Evolutionary conservation across 805 yeast species (phyloP), one percentile per base, ranked within the genome.

Genomic region (Alloascoidea africana): DNA sequence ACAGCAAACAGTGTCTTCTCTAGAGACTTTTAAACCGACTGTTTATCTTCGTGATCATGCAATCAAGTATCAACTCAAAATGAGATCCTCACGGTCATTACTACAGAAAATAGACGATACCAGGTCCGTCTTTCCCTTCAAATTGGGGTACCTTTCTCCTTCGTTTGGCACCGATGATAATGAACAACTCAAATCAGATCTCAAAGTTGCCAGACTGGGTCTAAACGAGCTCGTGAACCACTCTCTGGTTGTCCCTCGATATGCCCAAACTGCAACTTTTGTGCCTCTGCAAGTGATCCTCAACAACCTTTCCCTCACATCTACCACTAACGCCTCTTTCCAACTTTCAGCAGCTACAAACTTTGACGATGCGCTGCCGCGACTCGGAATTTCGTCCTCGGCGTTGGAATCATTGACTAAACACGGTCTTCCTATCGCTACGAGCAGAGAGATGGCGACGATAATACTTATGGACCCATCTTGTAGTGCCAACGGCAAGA

Each of bases 81-180:
- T 89, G 48, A 76, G 70, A 53, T 66, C 83, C 16, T 68, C 94
- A 5, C 73, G 94, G 56, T 69, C 67, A 43, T 65, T 86, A 39
- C 65, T 87, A 46, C 65, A 73, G 23, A 70, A 70, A 42, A 71
- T 84, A 46, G 95, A 86, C 58, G 73, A 70, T 46, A 63, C 70
- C 36, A 66, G 72, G 47, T 82, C 95, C 17, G 97, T 91, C 23
- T 89, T 73, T 58, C 97, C 98, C 40, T 84, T 89, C 66, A 89
- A 85, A 59, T 66, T 87, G 46, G 66, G 85, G 30, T 79, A 83
- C 58, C 60, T 83, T 35, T 68, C 84, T 13, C 63, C 65, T 16
- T 49, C 57, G 32, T 78, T 77, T 68, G 54, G 54, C 2, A 51
- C 56, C 14, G 47, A 45, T 14, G 46, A 51, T 4, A 51, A 49